Base-by-base conservation (phyloP, 306 rosid species). In the Echinosophora koreensis region DNA sequence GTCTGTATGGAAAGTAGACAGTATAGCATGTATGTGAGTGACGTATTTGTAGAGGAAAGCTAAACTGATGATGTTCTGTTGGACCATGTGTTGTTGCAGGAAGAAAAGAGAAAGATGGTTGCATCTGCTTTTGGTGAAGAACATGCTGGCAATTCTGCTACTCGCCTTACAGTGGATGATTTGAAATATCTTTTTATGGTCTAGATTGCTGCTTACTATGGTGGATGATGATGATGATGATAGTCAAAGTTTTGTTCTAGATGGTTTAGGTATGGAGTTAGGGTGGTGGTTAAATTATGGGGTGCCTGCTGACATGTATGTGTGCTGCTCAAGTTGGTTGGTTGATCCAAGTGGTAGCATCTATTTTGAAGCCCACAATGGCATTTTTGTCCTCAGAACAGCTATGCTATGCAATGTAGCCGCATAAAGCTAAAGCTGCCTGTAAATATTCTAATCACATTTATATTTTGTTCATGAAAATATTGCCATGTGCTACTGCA, bases 101-200 rank as follows among this genome's bases (percentile, higher is more conserved):
- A 92, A 46, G 97, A 95, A 69, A 95, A 92, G 90, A 86, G 91
- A 79, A 92, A 92, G 84, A 92, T 95, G 98, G 99, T 92, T 60
- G 99, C 97, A 58, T 92, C 98, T 58, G 97, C 99, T 69, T 95
- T 95, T 82, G 97, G 97, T 58, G 99, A 92, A 91, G 99, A 95
- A 56, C 92, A 89, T 37, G 77, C 87, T 17, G 98, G 98, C 3
- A 86, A 87, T 16, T 57, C 97, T 15, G 90, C 79, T 15, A 22
- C 92, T 77, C 96, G 99, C 74, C 88, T 95, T 69, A 92, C 99
- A 1, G 92, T 95, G 52, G 97, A 95, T 63, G 99, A 95, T 85
- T 96, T 95, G 61, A 95, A 81, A 80, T 95, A 95, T 88, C 96
- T 95, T 47, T 95, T 95, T 73, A 92, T 88, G 97, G 99, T 92